Evolutionary conservation across 306 rosid genomes (phyloP), one percentile per base, ranked within the genome.

Genomic region (Cucurbita moschata): DNA sequence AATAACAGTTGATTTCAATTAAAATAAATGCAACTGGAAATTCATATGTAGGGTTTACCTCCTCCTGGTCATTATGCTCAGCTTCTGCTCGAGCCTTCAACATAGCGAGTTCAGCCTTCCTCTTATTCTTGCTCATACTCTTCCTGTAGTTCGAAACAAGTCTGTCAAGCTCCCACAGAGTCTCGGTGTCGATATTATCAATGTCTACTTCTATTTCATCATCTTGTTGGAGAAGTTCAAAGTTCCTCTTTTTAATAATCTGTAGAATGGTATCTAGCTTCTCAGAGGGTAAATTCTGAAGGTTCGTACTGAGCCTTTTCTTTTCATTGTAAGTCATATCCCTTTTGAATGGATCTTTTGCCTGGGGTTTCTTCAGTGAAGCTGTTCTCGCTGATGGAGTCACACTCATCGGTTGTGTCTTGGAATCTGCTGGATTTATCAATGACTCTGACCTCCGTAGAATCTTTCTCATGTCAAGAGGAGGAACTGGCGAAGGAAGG

Each of bases 111-210:
- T 92, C 98, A 35, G 88, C 92, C 76, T 83, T 92, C 53, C 98
- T 85, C 83, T 90, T 92, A 82, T 84, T 82, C 79, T 92, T 92
- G 88, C 96, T 92, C 83, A 92, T 86, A 80, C 91, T 88, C 87
- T 92, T 92, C 90, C 87, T 90, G 59, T 88, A 88, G 82, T 92
- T 92, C 53, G 91, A 87, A 37, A 92, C 93, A 80, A 88, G 87
- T 85, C 96, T 86, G 82, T 92, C 98, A 66, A 90, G 98, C 85
- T 92, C 96, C 98, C 96, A 92, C 43, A 92, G 88, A 74, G 93
- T 92, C 83, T 90, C 96, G 40, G 87, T 81, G 81, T 92, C 96
- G 66, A 92, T 93, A 1, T 85, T 87, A 85, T 90, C 96, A 76
- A 92, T 88, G 79, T 92, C 96, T 79, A 92, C 98, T 82, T 92